Base-by-base conservation (phyloP, 2,329 filamentous ascomycete species). In the Emergomyces pasteurianus region DNA sequence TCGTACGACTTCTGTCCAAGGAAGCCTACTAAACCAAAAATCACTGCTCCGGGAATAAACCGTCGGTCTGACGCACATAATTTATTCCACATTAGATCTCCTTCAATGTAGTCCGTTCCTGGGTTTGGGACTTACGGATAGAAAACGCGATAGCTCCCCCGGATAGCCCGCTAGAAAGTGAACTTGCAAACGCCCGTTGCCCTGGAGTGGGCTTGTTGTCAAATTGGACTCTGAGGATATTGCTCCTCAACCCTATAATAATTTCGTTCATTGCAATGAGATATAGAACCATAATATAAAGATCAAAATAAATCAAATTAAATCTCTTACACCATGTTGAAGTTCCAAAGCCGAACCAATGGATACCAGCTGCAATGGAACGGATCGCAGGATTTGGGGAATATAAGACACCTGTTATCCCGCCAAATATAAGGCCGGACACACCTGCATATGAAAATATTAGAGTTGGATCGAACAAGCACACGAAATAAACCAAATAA, bases 331-430 rank as follows among this genome's bases (percentile, higher is more conserved):
- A 86, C 80, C 86, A 92, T 71, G 86, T 96, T 18, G 84, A 88
- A 54, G 82, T 84, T 42, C 90, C 90, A 46, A 95, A 80, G 49
- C 83, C 81, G 73, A 90, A 90, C 83, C 89, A 96, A 75, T 95
- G 90, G 47, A 89, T 78, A 21, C 89, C 88, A 26, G 87, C 86
- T 43, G 86, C 81, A 14, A 87, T 67, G 0, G 89, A 86, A 74
- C 90, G 92, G 7, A 92, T 74, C 2, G 84, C 71, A 3, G 83
- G 80, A 3, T 89, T 86, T 16, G 78, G 80, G 21, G 87, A 86
- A 61, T 85, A 82, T 55, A 92, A 73, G 54, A 95, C 86, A 34
- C 90, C 91, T 42, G 82, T 81, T 57, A 86, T 82, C 58, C 87
- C 86, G 42, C 87, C 88, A 58, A 84, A 78, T 36, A 88, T 71